phyloP scores from a whole-genome alignment of 768 basidiomycete species.

The Cytidiella melzeri region DNA sequence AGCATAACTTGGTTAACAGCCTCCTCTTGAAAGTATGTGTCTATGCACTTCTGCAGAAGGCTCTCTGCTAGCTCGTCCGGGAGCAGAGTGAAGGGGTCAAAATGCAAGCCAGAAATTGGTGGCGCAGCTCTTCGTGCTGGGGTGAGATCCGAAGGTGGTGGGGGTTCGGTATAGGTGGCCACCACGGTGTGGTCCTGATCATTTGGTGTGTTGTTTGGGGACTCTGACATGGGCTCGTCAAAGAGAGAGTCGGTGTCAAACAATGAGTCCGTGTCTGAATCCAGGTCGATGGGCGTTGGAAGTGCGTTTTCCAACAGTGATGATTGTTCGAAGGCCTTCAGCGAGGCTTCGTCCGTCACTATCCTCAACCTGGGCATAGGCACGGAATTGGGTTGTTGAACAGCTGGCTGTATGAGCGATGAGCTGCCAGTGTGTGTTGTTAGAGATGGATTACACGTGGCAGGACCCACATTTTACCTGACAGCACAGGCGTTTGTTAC shows the following conservation, averaged over 20 bases:
- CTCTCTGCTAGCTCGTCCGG: constrained; percentile 45
- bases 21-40: constrained; percentile 45
- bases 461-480: too few species aligned
- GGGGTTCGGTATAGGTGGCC: constrained; percentile 1
- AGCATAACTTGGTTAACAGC: constrained; percentile 81
- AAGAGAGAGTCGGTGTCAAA: constrained; percentile 40
- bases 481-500: too few species aligned
- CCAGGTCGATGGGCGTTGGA: too few species aligned
- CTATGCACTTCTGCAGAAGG: constrained; percentile 45
- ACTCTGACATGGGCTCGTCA: constrained; percentile 31
- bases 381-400: too few species aligned
- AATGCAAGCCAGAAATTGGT: constrained; percentile 61
- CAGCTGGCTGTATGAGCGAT: too few species aligned
- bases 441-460: too few species aligned
- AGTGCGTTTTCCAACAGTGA: too few species aligned
- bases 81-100: constrained; percentile 45
- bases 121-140: constrained; percentile 37
- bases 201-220: background rate
- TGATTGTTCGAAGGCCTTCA: too few species aligned
- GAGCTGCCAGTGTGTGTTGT: too few species aligned
- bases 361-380: too few species aligned
- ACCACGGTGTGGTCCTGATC: background rate
- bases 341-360: too few species aligned
- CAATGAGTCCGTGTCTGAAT: background rate
- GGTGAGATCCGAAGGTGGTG: background rate